phyloP scores from a whole-genome alignment of 179 eudicot species.

The Silene coronaria region DNA sequence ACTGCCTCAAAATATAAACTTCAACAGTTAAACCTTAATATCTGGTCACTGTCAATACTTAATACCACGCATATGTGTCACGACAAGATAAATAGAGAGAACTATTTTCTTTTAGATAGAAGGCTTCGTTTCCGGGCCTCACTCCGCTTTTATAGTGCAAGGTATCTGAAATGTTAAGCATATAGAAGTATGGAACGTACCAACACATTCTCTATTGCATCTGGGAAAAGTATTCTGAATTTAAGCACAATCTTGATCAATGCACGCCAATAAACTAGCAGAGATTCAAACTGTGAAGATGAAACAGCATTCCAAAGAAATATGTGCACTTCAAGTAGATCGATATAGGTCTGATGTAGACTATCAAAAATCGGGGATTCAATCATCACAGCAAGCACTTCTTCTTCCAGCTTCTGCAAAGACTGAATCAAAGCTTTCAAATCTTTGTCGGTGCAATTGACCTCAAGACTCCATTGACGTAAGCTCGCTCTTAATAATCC shows the following conservation, averaged over 20 bases:
- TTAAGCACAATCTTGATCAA: conserved; percentile 49
- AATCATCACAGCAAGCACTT: conserved; percentile 50
- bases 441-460: conserved; percentile 25
- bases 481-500: conserved; percentile 54
- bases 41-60: too few species aligned
- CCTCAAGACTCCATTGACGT: conserved; percentile 66
- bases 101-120: not conserved
- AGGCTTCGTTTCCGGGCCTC: not conserved
- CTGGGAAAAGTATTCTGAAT: conserved; percentile 43
- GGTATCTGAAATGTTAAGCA: not conserved
- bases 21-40: too few species aligned
- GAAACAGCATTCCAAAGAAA: conserved; percentile 55
- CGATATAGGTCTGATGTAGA: conserved; percentile 39
- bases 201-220: conserved; percentile 49
- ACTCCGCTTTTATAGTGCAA: not conserved
- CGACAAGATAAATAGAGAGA: not conserved
- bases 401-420: conserved; percentile 51
- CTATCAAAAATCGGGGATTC: conserved; percentile 49
- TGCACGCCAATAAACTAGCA: conserved; percentile 58
- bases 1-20: too few species aligned
- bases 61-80: too few species aligned
- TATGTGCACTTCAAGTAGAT: conserved; percentile 65
- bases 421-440: conserved; percentile 42
- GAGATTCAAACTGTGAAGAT: conserved; percentile 38
- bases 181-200: conserved; percentile 25